Evolutionary conservation across 306 rosid genomes (phyloP), one percentile per base, ranked within the genome.

Genomic region (Sechiopsis laciniata): DNA sequence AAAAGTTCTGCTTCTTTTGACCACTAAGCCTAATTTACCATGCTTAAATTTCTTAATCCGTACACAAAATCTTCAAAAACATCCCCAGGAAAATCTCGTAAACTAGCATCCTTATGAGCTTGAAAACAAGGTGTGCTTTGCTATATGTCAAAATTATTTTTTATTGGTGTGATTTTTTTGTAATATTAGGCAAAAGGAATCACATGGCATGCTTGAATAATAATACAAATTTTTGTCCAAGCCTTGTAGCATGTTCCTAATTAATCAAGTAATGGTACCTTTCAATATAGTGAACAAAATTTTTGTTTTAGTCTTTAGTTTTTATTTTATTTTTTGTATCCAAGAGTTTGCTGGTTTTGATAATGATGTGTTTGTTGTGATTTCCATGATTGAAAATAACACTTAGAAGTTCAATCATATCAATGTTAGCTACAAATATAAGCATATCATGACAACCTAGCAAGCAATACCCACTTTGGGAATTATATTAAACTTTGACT

Each of bases 351-450:
- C 21, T 68, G 40, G 24, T 13, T 48, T 40, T 46, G 59, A 69
- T 69, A 14, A 69, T 68, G 73, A 68, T 69, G 45, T 69, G 15
- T 22, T 2, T 69, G 8, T 69, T 50, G 22, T 14, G 46, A 70
- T 70, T 50, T 24, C 3, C 13, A 70, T 70, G 60, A 70, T 70
- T 52, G 60, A 70, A 66, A 70, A 70, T 46, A 70, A 26, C 16
- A 13, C 60, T 52, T 73, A 20, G 55, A 73, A 56, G 76, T 56
- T 73, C 37, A 73, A 56, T 73, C 66, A 73, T 56, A 15, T 73
- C 45, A 57, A 73, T 66, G 76, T 73, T 73, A 58, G 56, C 52
- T 73, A 58, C 57, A 58, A 73, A 58, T 16, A 57, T 24, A 73
- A 73, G 24, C 54, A 73, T 32, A 32, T 73, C 15, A 73, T 73